Evolutionary conservation across 352 stramenopile species (phyloP), one percentile per base, ranked within the genome.

Genomic region (Elongisporangium anandrum): DNA sequence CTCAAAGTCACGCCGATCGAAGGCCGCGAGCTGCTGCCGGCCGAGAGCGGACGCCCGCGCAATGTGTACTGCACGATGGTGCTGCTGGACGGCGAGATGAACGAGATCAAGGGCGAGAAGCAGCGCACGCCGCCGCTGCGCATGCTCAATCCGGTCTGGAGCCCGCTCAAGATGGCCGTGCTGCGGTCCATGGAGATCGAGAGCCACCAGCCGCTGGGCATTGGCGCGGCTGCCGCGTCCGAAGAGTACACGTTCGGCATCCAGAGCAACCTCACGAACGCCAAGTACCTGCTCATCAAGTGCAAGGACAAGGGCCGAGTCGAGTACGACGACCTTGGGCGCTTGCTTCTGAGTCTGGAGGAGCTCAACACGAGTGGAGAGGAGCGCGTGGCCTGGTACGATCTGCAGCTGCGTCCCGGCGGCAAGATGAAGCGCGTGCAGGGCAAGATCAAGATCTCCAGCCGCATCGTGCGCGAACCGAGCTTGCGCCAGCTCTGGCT

Each of bases 221-320:
- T 95, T 59, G 86, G 86, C 20, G 86, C 82, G 5, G 86, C 86
- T 4, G 86, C 86, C 0, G 86, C 84, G 1, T 77, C 81, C 4
- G 84, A 95, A 57, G 86, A 95, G 69, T 95, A 95, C 63, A 95
- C 86, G 47, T 94, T 95, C 64, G 86, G 86, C 51, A 92, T 88
- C 52, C 75, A 86, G 23, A 85, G 81, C 23, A 91, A 92, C 52
- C 56, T 95, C 8, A 63, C 73, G 52, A 73, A 80, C 23, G 86
- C 86, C 59, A 92, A 94, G 66, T 95, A 88, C 57, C 59, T 95
- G 57, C 66, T 93, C 13, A 75, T 95, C 6, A 95, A 95, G 57
- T 95, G 86, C 81, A 95, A 95, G 54, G 83, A 95, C 70, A 95
- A 93, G 52, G 86, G 86, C 9, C 80, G 85, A 21, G 84, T 95